These are phyloP conservation scores for Avena atlantica DNA, from an alignment of 176 grass and related monocot genomes.

Conservation along the genomic window DNA sequence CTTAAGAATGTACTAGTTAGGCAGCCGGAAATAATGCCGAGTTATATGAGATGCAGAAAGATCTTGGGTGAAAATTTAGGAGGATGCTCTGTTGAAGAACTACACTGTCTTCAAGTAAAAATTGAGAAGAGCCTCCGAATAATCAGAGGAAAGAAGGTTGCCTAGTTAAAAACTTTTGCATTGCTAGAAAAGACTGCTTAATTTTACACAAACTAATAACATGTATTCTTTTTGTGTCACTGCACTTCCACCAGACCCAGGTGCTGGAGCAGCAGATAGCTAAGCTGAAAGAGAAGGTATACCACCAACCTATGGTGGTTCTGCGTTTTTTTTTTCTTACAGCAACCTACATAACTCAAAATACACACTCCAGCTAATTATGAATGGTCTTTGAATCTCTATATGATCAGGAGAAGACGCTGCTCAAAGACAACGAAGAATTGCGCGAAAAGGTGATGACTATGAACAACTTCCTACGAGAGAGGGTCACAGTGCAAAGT, in stretches of 20 bases:
- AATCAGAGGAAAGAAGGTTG: slow-evolving; percentile 64
- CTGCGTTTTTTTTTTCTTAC: neutral
- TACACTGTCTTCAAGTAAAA: slow-evolving; percentile 52
- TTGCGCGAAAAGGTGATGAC: slow-evolving; percentile 55
- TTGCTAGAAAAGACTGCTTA: neutral
- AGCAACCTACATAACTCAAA: neutral
- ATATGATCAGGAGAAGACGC: slow-evolving; percentile 49
- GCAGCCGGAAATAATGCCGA: neutral
- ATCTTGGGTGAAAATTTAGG: slow-evolving; percentile 66
- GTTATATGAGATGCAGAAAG: slow-evolving; percentile 51
- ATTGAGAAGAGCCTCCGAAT: slow-evolving; percentile 53
- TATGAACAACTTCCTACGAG: neutral
- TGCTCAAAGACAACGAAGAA: slow-evolving; percentile 55
- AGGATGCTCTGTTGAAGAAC: slow-evolving; percentile 58
- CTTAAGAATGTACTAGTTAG: neutral
- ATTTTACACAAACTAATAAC: slow-evolving; percentile 32
- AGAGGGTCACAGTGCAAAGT: neutral
- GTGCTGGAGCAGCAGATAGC: slow-evolving; percentile 64
- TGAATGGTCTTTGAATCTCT: neutral
- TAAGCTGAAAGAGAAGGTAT: slow-evolving; percentile 73
- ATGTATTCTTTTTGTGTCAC: slow-evolving; percentile 21
- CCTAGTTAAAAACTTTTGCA: neutral
- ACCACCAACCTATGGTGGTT: neutral
- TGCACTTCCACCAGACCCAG: slow-evolving; percentile 48
- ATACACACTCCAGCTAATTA: neutral